Percentiles rank a stretch among this genome's conserved stretches.
Conservation (phyloP, 805 yeast species). For the Saccharomycopsis amapae region DNA sequence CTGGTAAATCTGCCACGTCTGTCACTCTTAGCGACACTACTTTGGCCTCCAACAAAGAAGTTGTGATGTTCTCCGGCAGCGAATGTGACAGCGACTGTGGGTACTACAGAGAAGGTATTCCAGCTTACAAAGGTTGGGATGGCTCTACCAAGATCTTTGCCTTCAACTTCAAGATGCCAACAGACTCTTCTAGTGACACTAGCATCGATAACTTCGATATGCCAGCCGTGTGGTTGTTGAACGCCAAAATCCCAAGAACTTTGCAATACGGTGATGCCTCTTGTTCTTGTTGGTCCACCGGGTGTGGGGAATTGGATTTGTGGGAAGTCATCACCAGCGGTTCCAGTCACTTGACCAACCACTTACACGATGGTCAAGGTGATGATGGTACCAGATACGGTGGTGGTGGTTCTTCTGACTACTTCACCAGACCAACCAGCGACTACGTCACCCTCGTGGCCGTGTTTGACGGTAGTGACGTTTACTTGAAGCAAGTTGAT, state of each 20-base stretch:
- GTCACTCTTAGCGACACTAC: slow-evolving; percentile 62
- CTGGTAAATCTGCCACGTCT: slow-evolving; percentile 62
- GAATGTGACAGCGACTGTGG: slow-evolving; percentile 68
- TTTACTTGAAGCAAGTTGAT: slow-evolving; percentile 57
- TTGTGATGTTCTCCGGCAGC: slow-evolving; percentile 70
- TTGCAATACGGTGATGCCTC: slow-evolving; percentile 76
- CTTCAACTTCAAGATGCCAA: slow-evolving; percentile 92
- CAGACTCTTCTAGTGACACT: slow-evolving; percentile 40
- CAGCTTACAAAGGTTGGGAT: slow-evolving; percentile 91
- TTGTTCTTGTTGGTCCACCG: slow-evolving; percentile 95
- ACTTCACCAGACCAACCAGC: slow-evolving; percentile 76
- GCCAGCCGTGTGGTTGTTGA: slow-evolving; percentile 97
- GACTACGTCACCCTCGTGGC: slow-evolving; percentile 85
- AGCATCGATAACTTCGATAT: slow-evolving; percentile 67
- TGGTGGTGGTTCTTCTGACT: slow-evolving; percentile 71
- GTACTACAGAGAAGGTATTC: slow-evolving; percentile 74
- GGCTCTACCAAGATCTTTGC: slow-evolving; percentile 82
- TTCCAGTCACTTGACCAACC: slow-evolving; percentile 64
- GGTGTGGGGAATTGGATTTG: slow-evolving; percentile 96
- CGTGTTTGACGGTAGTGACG: slow-evolving; percentile 51
- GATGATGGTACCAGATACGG: slow-evolving; percentile 46
- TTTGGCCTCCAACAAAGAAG: slow-evolving; percentile 69
- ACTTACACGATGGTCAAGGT: slow-evolving; percentile 73
- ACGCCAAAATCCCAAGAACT: slow-evolving; percentile 95
- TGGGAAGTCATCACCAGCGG: slow-evolving; percentile 66